Evolutionary conservation across 306 rosid genomes (phyloP), one percentile per base, ranked within the genome.

Genomic region (Cajanus cajan): DNA sequence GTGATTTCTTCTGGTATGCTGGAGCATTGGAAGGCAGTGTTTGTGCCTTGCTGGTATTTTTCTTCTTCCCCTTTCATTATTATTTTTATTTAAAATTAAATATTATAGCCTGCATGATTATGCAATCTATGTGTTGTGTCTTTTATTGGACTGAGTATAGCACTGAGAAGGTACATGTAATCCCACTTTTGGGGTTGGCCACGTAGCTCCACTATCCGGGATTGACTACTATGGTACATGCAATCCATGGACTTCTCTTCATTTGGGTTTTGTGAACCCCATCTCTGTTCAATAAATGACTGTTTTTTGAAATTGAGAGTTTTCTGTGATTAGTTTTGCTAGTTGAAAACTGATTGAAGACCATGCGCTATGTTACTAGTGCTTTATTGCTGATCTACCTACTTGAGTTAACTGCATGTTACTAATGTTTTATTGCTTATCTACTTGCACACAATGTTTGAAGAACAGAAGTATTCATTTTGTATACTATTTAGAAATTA

Each of bases 1-100:
- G 94, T 24, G 99, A 93, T 80, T 95, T 74, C 81, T 93, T 95
- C 83, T 95, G 99, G 99, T 84, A 87, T 84, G 97, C 99, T 5
- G 99, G 99, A 64, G 99, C 98, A 62, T 61, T 87, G 87, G 99
- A 95, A 89, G 99, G 99, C 31, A 88, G 90, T 36, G 99, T 95
- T 44, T 91, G 99, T 80, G 97, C 99, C 44, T 82, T 96, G 83
- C 85, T 93, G 97, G 99, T 96, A 93, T 34, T 64, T 33, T 55
- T 55, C 40, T 65, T 68, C 43, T 31, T 14, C 48, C 12, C 14
- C 31, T 45, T 71, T 45, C 28, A 45, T 58, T 66, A 31, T n/a
- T 34, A 18, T 33, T 11, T 45, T 24, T 33, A 59, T 58, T 74
- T 43, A 10, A 14, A 37, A 54, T 59, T 61, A 13, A 39, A 16